A percentile compares a stretch with the other conserved stretches of the same genome.
Evolutionary conservation across 768 basidiomycete genomes (phyloP).

Genomic region (Psilocybe tampanensis): DNA sequence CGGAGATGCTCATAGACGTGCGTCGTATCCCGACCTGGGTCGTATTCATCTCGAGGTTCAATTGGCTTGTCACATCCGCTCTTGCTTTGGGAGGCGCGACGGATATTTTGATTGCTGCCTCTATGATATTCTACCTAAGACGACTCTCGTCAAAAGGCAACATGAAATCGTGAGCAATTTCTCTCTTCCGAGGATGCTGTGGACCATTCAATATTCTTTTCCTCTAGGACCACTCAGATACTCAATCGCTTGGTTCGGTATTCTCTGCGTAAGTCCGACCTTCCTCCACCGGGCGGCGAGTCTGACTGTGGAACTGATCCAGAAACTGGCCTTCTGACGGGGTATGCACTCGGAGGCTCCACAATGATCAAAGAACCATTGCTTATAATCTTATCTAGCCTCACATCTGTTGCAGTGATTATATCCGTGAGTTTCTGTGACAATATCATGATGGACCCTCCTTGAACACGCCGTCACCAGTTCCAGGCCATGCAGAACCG

Average conservation of each 20-base stretch:
- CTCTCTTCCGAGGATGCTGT: not conserved
- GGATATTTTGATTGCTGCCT: conserved; percentile 17
- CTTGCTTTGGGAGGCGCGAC: conserved; percentile 15
- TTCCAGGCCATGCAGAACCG: conserved; percentile 16
- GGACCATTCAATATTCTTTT: not conserved
- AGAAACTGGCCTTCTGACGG: conserved; percentile 18
- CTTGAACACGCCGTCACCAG: not conserved
- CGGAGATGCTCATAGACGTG: conserved; percentile 15
- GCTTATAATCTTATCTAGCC: not conserved
- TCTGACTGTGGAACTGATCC: not conserved
- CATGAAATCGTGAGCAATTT: conserved; percentile 5
- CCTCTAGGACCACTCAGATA: conserved; percentile 16
- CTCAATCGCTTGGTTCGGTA: conserved; percentile 15
- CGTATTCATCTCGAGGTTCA: conserved; percentile 14
- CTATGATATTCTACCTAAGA: conserved; percentile 14
- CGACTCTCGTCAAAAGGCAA: conserved; percentile 9
- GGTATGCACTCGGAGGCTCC: conserved; percentile 4
- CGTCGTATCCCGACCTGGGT: conserved; percentile 17
- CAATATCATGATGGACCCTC: no score
- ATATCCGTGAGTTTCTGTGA: conserved; percentile 7
- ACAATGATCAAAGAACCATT: no score
- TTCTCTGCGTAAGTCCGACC: conserved; percentile 9
- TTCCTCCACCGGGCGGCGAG: not conserved
- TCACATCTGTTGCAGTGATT: conserved; percentile 14
- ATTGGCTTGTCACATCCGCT: conserved; percentile 16